Evolutionary conservation across 345 rosid genomes (phyloP).

Genomic region (Noccaea caerulescens): DNA sequence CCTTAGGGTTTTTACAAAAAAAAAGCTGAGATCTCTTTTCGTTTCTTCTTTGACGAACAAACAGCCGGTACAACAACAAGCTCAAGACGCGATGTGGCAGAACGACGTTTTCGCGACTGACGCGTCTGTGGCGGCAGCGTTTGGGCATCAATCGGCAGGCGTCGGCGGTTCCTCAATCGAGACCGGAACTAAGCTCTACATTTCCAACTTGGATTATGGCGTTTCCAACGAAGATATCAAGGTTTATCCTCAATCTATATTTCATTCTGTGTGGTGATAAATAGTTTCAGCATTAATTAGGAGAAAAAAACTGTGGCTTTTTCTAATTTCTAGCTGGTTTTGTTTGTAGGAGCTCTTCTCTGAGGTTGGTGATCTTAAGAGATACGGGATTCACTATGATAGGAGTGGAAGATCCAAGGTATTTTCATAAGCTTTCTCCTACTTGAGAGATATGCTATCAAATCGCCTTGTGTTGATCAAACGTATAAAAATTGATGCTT

Average conservation of each 20-base stretch:
- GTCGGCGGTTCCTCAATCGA: slow-evolving; percentile 51
- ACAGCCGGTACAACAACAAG: slow-evolving; percentile 52
- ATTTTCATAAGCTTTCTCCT: slow-evolving; percentile 33
- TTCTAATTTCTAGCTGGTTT: slow-evolving; percentile 3
- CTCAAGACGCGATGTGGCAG: slow-evolving; percentile 56
- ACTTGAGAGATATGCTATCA: not conserved
- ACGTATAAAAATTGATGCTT: not conserved
- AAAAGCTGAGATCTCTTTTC: slow-evolving; percentile 42
- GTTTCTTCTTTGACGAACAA: slow-evolving; percentile 44
- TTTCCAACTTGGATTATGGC: slow-evolving; percentile 70
- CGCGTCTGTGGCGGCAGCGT: slow-evolving; percentile 43
- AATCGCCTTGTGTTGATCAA: slow-evolving; percentile 24
- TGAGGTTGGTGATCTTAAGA: slow-evolving; percentile 73
- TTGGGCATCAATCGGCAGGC: slow-evolving; percentile 44
- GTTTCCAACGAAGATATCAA: slow-evolving; percentile 75
- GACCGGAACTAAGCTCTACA: slow-evolving; percentile 68
- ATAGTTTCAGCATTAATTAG: not conserved
- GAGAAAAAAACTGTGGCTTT: not conserved
- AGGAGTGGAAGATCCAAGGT: slow-evolving; percentile 83
- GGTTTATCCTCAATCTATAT: slow-evolving; percentile 42
- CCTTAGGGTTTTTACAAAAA: slow-evolving; percentile 28
- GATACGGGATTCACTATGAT: slow-evolving; percentile 66
- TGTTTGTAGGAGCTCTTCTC: slow-evolving; percentile 65
- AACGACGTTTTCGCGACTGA: slow-evolving; percentile 59
- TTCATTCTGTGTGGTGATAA: not conserved